Base-by-base conservation (phyloP, 352 stramenopile genomes). In the Chrysophaeum taylorii region DNA sequence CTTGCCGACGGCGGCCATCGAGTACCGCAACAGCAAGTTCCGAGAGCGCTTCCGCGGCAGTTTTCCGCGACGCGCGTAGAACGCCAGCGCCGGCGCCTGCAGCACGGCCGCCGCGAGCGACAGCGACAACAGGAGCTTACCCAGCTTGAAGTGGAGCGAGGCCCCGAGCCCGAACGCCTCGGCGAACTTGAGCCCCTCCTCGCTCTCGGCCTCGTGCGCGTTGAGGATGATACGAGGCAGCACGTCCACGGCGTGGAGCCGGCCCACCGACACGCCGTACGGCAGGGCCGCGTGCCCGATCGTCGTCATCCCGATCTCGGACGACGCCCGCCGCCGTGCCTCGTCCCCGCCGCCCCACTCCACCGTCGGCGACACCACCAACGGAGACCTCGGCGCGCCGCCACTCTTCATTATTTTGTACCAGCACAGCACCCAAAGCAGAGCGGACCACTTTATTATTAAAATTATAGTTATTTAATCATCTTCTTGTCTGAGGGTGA, bases 141-240 rank as follows among this genome's bases (percentile, higher is more conserved):
- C 57, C 33, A 66, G 57, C 57, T 66, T 66, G 57, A 66, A 66
- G 57, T 66, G 57, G 31, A 66, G 57, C 57, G 57, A 66, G 57
- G 45, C 33, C 33, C 57, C 57, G 14, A 66, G 18, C 33, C 57
- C 57, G 45, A 66, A 66, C 33, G 57, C 57, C 57, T 66, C 57
- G 31, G 57, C 57, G 35, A 66, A 66, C 2, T 31, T 36, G 57
- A 66, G 57, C 12, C 57, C 57, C 57, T 66, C 57, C 35, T 66
- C 57, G 2, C 2, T 27, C 57, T 66, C 57, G 14, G 57, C 57
- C 33, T 15, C 33, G 2, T 5, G 2, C 31, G 31, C 31, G 57
- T 66, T 45, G 57, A 66, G 33, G 33, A 27, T 9, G 2, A 66
- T n/a, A 2, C 57, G 57, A 9, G 57, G 57, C 33, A 66, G 35